Evolutionary conservation across 495 filamentous ascomycete genomes (phyloP).

Genomic region (Neurospora tetraspora): DNA sequence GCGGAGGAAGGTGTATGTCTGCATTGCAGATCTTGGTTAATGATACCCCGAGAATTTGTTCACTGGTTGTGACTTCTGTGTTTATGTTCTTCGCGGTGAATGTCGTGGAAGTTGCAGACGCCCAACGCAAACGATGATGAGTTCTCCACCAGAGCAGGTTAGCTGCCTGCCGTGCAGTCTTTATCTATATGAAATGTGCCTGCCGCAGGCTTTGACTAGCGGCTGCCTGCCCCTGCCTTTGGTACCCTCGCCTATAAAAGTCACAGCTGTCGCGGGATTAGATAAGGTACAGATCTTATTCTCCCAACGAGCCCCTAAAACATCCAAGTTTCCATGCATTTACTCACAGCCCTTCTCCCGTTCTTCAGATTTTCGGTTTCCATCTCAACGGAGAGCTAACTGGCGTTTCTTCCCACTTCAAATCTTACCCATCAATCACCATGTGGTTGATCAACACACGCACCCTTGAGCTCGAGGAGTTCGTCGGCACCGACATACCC

Average conservation of each 20-base stretch:
- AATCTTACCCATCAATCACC: neutral
- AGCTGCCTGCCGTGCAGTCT: neutral
- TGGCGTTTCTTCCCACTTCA: neutral
- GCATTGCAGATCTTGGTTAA: neutral
- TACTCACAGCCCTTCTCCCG: neutral
- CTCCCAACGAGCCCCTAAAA: neutral
- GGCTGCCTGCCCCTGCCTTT: neutral
- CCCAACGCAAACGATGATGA: no score
- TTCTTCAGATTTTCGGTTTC: neutral
- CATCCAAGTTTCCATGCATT: neutral
- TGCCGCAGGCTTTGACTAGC: neutral
- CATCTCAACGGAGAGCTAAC: neutral
- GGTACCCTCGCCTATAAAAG: neutral
- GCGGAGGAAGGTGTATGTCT: neutral
- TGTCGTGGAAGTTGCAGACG: neutral
- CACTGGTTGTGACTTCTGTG: neutral
- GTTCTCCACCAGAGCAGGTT: no score
- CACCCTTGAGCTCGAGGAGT: conserved; percentile 25
- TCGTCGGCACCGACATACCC: conserved; percentile 18
- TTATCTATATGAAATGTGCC: neutral
- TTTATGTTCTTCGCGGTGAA: no score
- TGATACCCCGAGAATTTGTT: neutral
- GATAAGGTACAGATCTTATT: neutral
- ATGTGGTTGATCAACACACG: conserved; percentile 32
- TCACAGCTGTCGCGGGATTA: neutral